These are phyloP conservation scores for Dothistroma pini DNA, from an alignment of 2,329 filamentous ascomycete genomes.

Conservation along the genomic window DNA sequence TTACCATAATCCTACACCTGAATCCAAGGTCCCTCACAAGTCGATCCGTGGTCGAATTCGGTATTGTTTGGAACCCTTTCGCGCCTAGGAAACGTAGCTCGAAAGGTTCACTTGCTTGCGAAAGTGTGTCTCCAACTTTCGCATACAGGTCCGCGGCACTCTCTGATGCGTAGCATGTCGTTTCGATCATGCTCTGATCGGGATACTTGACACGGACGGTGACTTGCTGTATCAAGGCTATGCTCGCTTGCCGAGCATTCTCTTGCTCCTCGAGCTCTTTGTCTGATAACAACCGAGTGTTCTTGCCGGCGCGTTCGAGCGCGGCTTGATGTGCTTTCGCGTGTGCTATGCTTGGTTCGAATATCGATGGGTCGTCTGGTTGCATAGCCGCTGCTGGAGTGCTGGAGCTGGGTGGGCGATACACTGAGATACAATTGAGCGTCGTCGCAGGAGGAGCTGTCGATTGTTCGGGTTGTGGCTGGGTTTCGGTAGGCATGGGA, in stretches of 20 bases:
- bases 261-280: slow-evolving; percentile 71
- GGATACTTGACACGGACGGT: slow-evolving; percentile 81
- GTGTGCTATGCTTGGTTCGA: slow-evolving; percentile 69
- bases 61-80: slow-evolving; percentile 38
- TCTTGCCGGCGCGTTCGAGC: slow-evolving; percentile 60
- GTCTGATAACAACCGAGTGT: slow-evolving; percentile 77
- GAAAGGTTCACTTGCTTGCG: slow-evolving; percentile 58
- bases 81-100: slow-evolving; percentile 62
- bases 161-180: slow-evolving; percentile 64
- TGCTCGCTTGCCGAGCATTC: slow-evolving; percentile 60
- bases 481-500: not conserved
- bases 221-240: slow-evolving; percentile 64
- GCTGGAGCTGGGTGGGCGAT: slow-evolving; percentile 68
- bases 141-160: slow-evolving; percentile 69
- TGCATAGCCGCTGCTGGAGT: slow-evolving; percentile 70
- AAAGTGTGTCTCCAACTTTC: slow-evolving; percentile 70
- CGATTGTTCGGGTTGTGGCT: slow-evolving; percentile 13
- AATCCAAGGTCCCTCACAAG: slow-evolving; percentile 74
- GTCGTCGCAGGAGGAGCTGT: slow-evolving; percentile 16
- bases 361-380: slow-evolving; percentile 69
- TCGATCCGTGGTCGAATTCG: slow-evolving; percentile 38
- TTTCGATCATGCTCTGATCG: slow-evolving; percentile 74
- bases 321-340: slow-evolving; percentile 70
- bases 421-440: slow-evolving; percentile 50
- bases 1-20: slow-evolving; percentile 67